Base-by-base conservation (phyloP, 192 early-diverging fungal species). In the Dispira parvispora region DNA sequence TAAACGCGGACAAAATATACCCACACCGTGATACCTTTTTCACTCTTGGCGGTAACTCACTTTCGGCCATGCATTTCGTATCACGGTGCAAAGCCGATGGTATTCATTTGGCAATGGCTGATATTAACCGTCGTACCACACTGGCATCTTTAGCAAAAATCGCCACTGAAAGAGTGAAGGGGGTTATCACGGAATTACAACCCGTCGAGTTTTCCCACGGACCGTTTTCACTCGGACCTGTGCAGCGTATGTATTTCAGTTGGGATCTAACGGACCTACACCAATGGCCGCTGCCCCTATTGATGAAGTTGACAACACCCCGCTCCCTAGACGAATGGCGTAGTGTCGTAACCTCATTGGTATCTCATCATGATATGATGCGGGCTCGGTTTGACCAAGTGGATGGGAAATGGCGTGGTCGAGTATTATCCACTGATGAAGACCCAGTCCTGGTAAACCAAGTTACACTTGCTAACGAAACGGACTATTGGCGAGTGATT, bases 1-100 rank as follows among this genome's bases (percentile, higher is more conserved):
- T n/a, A n/a, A n/a, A n/a, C n/a, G n/a, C n/a, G n/a, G n/a, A n/a
- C n/a, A n/a, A n/a, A n/a, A n/a, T n/a, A n/a, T n/a, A n/a, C n/a
- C n/a, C n/a, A n/a, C n/a, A n/a, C n/a, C n/a, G n/a, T n/a, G n/a
- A n/a, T n/a, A n/a, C n/a, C n/a, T n/a, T n/a, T n/a, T n/a, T n/a
- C n/a, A n/a, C n/a, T n/a, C n/a, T n/a, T n/a, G n/a, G 57, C 21
- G 57, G 57, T 38, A 27, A 60, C 32, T 60, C 57, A 11, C 18
- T 60, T 11, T 13, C 32, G 5, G 57, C 32, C 4, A 60, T 60
- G 16, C 57, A 21, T 8, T 14, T 60, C 12, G 27, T 27, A 14
- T 10, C 27, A 32, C 23, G 12, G 18, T 42, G 25, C 32, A 11
- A 60, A 38, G 38, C 14, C 18, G 38, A 10, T 14, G 57, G 57